These are phyloP conservation scores for Corchorus capsularis DNA, from an alignment of 345 rosid genomes.

Conservation along the genomic window DNA sequence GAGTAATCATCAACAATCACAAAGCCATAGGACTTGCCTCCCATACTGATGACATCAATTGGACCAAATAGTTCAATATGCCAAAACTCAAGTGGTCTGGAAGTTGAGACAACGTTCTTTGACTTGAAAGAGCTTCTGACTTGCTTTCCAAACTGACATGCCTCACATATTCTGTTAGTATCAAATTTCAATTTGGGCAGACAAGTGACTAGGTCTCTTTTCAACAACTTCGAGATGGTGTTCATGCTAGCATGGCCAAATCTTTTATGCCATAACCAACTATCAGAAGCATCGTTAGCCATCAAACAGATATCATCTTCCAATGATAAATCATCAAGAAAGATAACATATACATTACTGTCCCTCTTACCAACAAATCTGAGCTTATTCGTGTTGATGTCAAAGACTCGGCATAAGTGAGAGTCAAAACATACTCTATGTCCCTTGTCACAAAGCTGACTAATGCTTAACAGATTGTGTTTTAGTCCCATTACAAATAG, in stretches of 20 bases:
- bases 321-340: too few relatives aligned
- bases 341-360: too few relatives aligned
- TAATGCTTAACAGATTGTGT: not conserved
- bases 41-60: not conserved
- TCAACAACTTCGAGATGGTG: not conserved
- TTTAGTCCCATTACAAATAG: not conserved
- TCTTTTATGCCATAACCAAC: not conserved
- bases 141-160: not conserved
- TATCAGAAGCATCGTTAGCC: not conserved
- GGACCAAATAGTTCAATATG: slow-evolving; percentile 7
- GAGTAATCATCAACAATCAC: not conserved
- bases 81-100: not conserved
- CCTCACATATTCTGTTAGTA: too few relatives aligned
- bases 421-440: too few relatives aligned
- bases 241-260: not conserved
- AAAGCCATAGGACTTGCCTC: not conserved
- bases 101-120: not conserved
- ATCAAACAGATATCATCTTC: not conserved
- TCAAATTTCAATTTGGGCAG: not conserved
- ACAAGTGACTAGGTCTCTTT: not conserved
- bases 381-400: too few relatives aligned
- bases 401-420: too few relatives aligned
- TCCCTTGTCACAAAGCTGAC: slow-evolving; percentile 11
- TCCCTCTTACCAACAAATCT: too few relatives aligned
- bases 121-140: not conserved